Evolutionary conservation across 1,139 yeast species (phyloP), one percentile per base, ranked within the genome.

Genomic region (Lodderomyces orthopsilosis): DNA sequence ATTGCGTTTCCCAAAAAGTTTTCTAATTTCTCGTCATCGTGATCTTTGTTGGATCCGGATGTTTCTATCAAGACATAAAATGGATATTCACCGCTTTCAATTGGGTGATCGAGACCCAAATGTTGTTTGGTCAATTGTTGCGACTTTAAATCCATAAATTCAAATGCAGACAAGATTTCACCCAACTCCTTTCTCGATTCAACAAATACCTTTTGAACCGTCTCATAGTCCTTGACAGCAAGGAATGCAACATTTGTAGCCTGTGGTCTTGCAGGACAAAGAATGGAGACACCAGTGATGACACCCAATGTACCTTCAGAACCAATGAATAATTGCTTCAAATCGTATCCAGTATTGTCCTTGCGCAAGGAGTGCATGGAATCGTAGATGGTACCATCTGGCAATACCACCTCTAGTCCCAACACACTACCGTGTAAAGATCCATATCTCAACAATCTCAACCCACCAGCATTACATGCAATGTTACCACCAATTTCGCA

Each of bases 401-500:
- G 88, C 54, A 91, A 69, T 8, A 91, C 98, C 8, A 83, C 96
- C 65, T 91, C 98, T 45, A 91, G 68, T 1, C 98, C 98, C 39
- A 93, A 72, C 0, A 91, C 96, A 24, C 88, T 71, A 9, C 98
- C 98, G 57, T 91, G 98, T 49, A 91, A 75, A 6, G 96, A 88
- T 1, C 98, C 98, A 59, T 90, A 91, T 54, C 96, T 77, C 53
- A 91, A 70, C 46, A 91, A 70, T 58, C 98, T 76, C 55, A 91
- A 74, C 0, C 98, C 98, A 57, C 98, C 98, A 5, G 98, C 98
- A 61, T 91, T 91, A 15, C 97, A 90, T 6, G 98, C 96, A 34
- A 89, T 95, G 46, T 84, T 88, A 48, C 98, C 98, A 51, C 98
- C 98, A 50, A 91, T 85, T 55, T 89, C 95, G 63, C 98, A 91